phyloP scores from a whole-genome alignment of 805 yeast genomes.

The Peterozyma toletana region DNA sequence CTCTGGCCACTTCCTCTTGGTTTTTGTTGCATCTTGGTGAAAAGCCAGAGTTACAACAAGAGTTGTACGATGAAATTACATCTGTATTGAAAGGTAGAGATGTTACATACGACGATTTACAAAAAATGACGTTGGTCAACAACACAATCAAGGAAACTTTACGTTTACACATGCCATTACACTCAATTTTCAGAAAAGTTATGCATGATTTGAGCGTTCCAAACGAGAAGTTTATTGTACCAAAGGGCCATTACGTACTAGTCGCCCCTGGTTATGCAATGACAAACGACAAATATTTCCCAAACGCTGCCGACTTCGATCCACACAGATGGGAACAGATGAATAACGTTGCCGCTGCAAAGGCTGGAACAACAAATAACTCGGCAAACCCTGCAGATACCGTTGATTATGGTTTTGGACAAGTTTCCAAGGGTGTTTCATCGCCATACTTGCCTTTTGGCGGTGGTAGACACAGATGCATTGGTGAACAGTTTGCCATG shows the following conservation, averaged over 20 bases:
- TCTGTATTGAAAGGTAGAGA: constrained; percentile 53
- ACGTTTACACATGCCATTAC: constrained; percentile 94
- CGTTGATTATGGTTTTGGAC: constrained; percentile 96
- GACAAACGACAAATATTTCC: constrained; percentile 72
- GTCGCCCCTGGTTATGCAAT: constrained; percentile 92
- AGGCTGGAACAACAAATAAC: constrained; percentile 12
- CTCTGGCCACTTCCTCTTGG: constrained; percentile 96
- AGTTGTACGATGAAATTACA: constrained; percentile 68
- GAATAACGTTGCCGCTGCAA: constrained; percentile 1
- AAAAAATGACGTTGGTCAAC: constrained; percentile 73
- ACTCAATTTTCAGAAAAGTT: constrained; percentile 92
- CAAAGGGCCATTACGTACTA: constrained; percentile 81
- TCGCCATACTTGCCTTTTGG: constrained; percentile 98
- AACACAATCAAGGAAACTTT: constrained; percentile 87
- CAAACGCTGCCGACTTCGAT: constrained; percentile 61
- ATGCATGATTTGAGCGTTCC: constrained; percentile 73
- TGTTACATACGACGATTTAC: constrained; percentile 75
- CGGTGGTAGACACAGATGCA: constrained; percentile 99
- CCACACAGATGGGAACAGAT: constrained; percentile 79
- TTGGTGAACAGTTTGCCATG: constrained; percentile 97
- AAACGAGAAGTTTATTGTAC: constrained; percentile 65
- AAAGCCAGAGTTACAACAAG: constrained; percentile 78
- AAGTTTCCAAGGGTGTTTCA: constrained; percentile 89
- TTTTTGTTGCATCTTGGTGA: constrained; percentile 85
- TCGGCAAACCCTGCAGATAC: constrained; percentile 29